Conservation (phyloP, 306 rosid genomes). For the Carpinus viminea region DNA sequence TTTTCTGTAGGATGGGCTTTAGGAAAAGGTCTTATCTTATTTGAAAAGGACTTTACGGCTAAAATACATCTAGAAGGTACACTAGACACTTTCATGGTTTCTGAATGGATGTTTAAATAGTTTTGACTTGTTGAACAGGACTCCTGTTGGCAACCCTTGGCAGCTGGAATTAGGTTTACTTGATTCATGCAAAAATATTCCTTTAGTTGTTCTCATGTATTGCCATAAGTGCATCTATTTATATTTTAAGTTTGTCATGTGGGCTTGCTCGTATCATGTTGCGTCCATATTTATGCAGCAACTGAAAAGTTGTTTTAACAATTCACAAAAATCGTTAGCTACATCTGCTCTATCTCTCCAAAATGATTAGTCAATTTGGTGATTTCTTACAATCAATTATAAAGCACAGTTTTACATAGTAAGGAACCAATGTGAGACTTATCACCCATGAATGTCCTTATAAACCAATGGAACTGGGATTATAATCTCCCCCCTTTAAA, state of each 20-base stretch:
- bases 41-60: neutral
- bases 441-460: no score
- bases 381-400: no score
- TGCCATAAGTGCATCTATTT: neutral
- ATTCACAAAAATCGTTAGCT: no score
- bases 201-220: neutral
- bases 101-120: neutral
- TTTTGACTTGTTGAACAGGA: neutral
- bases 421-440: no score
- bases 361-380: no score
- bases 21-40: no score
- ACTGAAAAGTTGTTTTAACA: neutral
- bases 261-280: neutral
- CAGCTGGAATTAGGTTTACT: neutral
- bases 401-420: no score
- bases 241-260: neutral
- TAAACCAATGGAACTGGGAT: no score
- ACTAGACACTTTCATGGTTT: neutral
- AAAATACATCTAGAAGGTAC: neutral
- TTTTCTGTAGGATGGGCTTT: neutral
- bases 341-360: no score
- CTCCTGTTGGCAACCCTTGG: neutral
- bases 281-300: neutral
- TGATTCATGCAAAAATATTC: neutral
- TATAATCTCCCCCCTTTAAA: no score